These are phyloP conservation scores for Aspergillus novofumigatus DNA, from an alignment of 2,329 filamentous ascomycete species.

Conservation along the genomic window DNA sequence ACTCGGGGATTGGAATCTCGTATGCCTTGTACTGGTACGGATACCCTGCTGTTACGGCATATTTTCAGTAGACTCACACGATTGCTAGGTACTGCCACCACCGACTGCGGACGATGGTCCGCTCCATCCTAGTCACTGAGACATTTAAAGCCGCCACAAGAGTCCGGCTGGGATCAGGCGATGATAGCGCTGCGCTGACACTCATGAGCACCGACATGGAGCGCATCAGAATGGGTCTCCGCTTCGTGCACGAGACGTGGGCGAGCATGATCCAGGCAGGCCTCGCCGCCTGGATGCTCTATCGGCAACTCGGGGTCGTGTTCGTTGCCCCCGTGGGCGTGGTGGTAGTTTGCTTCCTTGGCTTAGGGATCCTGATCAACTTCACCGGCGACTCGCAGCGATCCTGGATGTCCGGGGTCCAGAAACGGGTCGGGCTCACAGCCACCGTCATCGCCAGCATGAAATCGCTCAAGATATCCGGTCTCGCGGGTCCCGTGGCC, in stretches of 20 bases:
- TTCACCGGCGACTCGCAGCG: slow-evolving; percentile 18
- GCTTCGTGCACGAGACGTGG: slow-evolving; percentile 7
- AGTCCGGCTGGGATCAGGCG: background rate
- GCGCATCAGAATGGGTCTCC: slow-evolving; percentile 6
- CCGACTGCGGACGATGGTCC: too few relatives aligned
- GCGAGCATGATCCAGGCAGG: background rate
- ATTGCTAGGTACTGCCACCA: too few relatives aligned
- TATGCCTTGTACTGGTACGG: too few relatives aligned
- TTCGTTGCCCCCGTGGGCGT: too few relatives aligned
- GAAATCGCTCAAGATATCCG: slow-evolving; percentile 40
- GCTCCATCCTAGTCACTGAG: too few relatives aligned
- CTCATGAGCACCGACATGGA: slow-evolving; percentile 14
- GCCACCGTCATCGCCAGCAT: slow-evolving; percentile 34
- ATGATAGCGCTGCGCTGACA: slow-evolving; percentile 7
- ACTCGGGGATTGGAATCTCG: too few relatives aligned
- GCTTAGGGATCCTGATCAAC: too few relatives aligned
- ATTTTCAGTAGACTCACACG: too few relatives aligned
- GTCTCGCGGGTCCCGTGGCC: slow-evolving; percentile 21
- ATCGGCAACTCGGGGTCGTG: too few relatives aligned
- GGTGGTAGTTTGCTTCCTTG: too few relatives aligned
- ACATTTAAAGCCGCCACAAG: slow-evolving; percentile 3
- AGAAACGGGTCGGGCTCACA: slow-evolving; percentile 25
- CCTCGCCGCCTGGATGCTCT: too few relatives aligned
- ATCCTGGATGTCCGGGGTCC: slow-evolving; percentile 18
- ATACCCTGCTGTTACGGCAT: too few relatives aligned